Evolutionary conservation across 352 stramenopile species (phyloP).

Genomic region (Pythium volutum): DNA sequence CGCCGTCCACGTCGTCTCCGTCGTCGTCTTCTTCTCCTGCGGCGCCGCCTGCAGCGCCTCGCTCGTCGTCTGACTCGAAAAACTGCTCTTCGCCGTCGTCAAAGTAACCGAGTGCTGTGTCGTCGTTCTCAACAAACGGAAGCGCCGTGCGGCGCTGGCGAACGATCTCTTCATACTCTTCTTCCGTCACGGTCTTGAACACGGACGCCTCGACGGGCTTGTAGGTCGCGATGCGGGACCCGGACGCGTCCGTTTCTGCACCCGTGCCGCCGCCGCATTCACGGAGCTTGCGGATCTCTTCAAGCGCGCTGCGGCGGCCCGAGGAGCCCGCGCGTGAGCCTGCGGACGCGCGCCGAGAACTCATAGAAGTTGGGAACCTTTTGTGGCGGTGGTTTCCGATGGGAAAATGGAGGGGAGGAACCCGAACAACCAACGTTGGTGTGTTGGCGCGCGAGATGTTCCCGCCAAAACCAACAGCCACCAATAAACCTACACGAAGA

Average conservation of each 20-base stretch:
- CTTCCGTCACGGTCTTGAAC: slow-evolving; percentile 83
- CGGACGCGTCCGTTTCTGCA: neutral
- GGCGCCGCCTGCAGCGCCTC: too few relatives aligned
- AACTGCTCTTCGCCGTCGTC: slow-evolving; percentile 89
- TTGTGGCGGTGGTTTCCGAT: neutral
- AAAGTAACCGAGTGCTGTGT: slow-evolving; percentile 84
- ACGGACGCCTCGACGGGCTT: slow-evolving; percentile 74
- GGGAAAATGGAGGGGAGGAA: neutral
- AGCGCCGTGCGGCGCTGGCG: slow-evolving; percentile 69
- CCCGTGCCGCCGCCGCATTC: slow-evolving; percentile 34
- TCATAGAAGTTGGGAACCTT: slow-evolving; percentile 36
- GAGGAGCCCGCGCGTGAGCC: slow-evolving; percentile 27
- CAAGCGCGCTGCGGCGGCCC: slow-evolving; percentile 43
- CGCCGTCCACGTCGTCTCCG: slow-evolving; percentile 28
- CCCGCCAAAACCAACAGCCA: slow-evolving; percentile 22
- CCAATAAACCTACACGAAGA: slow-evolving; percentile 4
- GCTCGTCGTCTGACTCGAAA: slow-evolving; percentile 79
- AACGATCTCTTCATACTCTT: slow-evolving; percentile 84
- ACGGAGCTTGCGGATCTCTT: slow-evolving; percentile 76
- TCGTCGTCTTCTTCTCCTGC: slow-evolving; percentile 32
- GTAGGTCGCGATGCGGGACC: slow-evolving; percentile 67
- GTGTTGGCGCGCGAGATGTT: slow-evolving; percentile 12
- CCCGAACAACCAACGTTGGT: neutral
- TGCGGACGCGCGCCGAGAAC: slow-evolving; percentile 34
- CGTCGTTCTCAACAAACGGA: slow-evolving; percentile 86